A percentile compares a stretch with the other conserved stretches of the same genome.
These are phyloP conservation scores for Curvularia verruculosa DNA, from an alignment of 2,329 filamentous ascomycete species.

Conservation along the genomic window DNA sequence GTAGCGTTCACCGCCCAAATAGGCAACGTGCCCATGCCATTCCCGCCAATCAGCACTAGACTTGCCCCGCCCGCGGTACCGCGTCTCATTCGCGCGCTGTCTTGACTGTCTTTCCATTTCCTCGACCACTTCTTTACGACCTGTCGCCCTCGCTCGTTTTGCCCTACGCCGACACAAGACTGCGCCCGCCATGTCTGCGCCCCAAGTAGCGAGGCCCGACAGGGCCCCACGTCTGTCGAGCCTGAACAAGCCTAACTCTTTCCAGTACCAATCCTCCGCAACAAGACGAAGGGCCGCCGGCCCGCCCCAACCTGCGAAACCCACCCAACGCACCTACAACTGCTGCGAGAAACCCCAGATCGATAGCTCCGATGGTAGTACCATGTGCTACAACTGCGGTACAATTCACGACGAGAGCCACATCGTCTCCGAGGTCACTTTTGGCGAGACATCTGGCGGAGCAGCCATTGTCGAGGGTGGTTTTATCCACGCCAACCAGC, in stretches of 20 bases:
- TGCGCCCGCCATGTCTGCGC: constrained; percentile 26
- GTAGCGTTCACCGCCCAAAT: constrained; percentile 8
- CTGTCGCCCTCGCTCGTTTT: constrained; percentile 1
- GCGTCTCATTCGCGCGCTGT: constrained; percentile 18
- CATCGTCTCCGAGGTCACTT: constrained; percentile 90
- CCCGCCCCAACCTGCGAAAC: constrained; percentile 22
- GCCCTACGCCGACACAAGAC: background rate
- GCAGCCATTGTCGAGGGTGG: constrained; percentile 90
- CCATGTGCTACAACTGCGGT: constrained; percentile 77
- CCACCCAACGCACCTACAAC: constrained; percentile 20
- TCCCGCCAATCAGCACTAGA: constrained; percentile 9
- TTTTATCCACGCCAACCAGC: constrained; percentile 84
- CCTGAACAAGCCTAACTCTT: constrained; percentile 27
- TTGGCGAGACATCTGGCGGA: constrained; percentile 84
- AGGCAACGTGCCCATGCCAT: background rate
- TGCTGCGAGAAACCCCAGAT: constrained; percentile 42
- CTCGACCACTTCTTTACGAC: constrained; percentile 13
- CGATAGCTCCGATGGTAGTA: constrained; percentile 26
- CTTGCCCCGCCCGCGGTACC: constrained; percentile 18
- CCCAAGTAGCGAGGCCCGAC: constrained; percentile 23
- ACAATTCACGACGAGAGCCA: constrained; percentile 82
- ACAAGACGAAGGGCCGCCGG: constrained; percentile 31
- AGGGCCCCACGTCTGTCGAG: constrained; percentile 33
- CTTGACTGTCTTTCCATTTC: constrained; percentile 15
- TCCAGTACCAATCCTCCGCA: constrained; percentile 25